Evolutionary conservation across 2,329 filamentous ascomycete genomes (phyloP), one percentile per base, ranked within the genome.

Genomic region (Pseudopithomyces chartarum): DNA sequence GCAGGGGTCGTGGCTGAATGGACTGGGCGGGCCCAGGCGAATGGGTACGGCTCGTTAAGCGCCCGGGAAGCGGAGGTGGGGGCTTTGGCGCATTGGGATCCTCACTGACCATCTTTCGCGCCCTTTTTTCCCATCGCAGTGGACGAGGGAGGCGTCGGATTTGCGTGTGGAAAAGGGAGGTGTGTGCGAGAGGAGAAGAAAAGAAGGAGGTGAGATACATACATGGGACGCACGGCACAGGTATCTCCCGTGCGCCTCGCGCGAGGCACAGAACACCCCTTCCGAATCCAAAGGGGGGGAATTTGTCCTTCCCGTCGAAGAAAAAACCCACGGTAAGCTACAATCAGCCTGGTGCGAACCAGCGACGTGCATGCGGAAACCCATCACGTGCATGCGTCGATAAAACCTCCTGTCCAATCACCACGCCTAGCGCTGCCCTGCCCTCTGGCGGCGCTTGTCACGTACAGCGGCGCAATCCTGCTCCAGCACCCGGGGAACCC

Each of bases 41-140:
- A 60, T 63, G 61, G 61, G 26, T 29, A 29, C 26, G 26, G 26
- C 26, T 29, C 26, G 26, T 60, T 62, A 64, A 64, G 61, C 61
- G 61, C 61, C 59, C 61, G 52, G 49, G 17, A 23, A 51, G 39
- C 3, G 20, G 48, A 17, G 33, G 17, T 11, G 20, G 29, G 33
- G 20, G 26, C 12, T 43, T 20, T 19, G 22, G n/a, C 17, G 19
- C 22, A 46, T 32, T 50, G 47, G 22, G 47, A 26, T 19, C 13
- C 29, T 6, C 43, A 46, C 11, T 26, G 38, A 17, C 38, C 12
- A 13, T 38, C n/a, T 38, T 38, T 13, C 34, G 34, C n/a, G n/a
- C 34, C 26, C 26, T 29, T n/a, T n/a, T n/a, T n/a, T n/a, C n/a
- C n/a, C n/a, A n/a, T n/a, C n/a, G n/a, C n/a, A n/a, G n/a, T n/a